Conservation (phyloP, 345 rosid genomes). For the Diplotaxis tenuifolia region DNA sequence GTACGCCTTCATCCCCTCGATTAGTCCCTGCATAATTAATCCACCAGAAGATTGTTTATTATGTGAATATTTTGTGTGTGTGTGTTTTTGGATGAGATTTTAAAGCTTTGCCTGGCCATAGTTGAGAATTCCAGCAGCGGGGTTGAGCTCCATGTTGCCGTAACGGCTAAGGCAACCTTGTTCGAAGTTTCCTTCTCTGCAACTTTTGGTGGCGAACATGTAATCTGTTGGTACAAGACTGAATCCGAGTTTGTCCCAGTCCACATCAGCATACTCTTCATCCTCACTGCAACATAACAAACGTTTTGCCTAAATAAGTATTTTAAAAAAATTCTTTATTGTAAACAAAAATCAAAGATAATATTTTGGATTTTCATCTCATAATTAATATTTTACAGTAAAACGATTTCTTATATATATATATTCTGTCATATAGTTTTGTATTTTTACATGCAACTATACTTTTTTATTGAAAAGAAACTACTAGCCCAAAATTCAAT, state of each 20-base stretch:
- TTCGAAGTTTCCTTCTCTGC: no score
- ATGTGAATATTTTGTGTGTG: neutral
- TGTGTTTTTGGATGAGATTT: neutral
- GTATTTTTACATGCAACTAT: no score
- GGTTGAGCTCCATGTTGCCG: constrained; percentile 64
- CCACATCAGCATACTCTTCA: constrained; percentile 64
- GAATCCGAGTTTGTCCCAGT: constrained; percentile 87
- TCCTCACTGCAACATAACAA: constrained; percentile 40
- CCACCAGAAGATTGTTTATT: neutral
- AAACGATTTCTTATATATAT: neutral
- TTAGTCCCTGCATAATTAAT: constrained; percentile 74
- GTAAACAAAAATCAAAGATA: no score
- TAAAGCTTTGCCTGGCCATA: constrained; percentile 79
- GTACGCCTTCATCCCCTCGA: no score
- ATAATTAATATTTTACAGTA: no score
- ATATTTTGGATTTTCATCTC: no score
- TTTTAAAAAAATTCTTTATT: no score
- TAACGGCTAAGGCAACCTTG: no score
- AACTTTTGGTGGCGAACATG: constrained; percentile 62
- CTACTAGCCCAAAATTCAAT: neutral
- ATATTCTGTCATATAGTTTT: neutral
- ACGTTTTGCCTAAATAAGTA: no score
- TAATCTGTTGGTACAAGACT: constrained; percentile 58
- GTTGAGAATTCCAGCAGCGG: constrained; percentile 77
- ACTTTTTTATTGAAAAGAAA: no score